Base-by-base conservation (phyloP, 345 rosid genomes). In the Dimocarpus longan region DNA sequence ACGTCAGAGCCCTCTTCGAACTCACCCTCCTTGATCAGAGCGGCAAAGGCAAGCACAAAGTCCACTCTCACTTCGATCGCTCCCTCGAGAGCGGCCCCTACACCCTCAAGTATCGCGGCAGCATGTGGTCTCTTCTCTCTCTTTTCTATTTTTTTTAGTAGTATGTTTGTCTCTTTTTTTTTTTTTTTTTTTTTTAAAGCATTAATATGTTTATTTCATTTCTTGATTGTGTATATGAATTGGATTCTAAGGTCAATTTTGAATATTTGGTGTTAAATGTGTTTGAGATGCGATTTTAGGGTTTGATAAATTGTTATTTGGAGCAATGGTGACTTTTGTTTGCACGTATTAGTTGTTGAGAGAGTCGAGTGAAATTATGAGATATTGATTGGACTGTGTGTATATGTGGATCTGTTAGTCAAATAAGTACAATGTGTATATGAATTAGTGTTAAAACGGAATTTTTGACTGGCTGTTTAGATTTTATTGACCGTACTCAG, bases 51-150 rank as follows among this genome's bases (percentile, higher is more conserved):
- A 90, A 89, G 69, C 97, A 95, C 79, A 95, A 95, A 80, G 95
- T 95, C 32, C 97, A 93, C 78, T 92, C 95, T 83, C 97, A 95
- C 77, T 93, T 95, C 68, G 95, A 92, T 84, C 96, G 97, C 18
- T 87, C 95, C 70, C 95, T 93, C 54, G 98, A 93, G 82, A 89
- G 97, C 66, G 97, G 99, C 2, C 98, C 98, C 24, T 93, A 95
- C 76, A 90, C 98, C 0, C 96, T 95, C 73, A 93, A 95, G 88
- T 95, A 91, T 76, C 93, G 93, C 56, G 99, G 97, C 0, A 91
- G 95, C 91, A 95, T 95, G 98, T 95, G 98, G 98, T 93, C 59
- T 40, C 86, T 75, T 44, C 19, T 59, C 57, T 26, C 13, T 13
- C 5, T 8, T 3, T 21, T n/a, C 40, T 24, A 1, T 40, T 37